phyloP scores from a whole-genome alignment of 2,329 filamentous ascomycete genomes.

The Balansia obtecta region DNA sequence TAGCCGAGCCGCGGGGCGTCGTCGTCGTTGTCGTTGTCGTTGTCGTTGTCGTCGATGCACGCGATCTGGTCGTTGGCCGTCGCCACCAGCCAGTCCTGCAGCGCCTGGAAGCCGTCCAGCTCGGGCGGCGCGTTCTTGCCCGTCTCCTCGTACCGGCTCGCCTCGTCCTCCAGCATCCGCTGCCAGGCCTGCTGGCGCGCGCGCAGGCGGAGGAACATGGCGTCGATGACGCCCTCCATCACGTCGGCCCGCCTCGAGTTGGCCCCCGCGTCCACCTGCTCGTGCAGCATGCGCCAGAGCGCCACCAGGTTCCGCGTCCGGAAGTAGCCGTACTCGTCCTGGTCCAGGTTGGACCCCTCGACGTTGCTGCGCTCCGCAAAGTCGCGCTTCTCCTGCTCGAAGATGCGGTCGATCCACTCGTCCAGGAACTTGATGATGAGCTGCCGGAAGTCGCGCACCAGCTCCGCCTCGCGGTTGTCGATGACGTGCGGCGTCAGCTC shows the following conservation, averaged over 20 bases:
- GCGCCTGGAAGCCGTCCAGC: conserved; percentile 57
- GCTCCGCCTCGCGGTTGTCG: conserved; percentile 77
- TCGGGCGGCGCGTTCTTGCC: conserved; percentile 39
- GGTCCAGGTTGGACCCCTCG: conserved; percentile 65
- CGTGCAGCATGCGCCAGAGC: conserved; percentile 94
- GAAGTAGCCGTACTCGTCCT: conserved; percentile 81
- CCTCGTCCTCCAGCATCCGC: conserved; percentile 77
- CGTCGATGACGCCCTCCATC: conserved; percentile 86
- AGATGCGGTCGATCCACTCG: conserved; percentile 95
- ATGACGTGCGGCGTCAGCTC: conserved; percentile 79
- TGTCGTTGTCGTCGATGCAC: conserved; percentile 86
- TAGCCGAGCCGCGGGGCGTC: conserved; percentile 66
- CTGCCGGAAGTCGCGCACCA: conserved; percentile 86
- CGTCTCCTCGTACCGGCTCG: conserved; percentile 57
- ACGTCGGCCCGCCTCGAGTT: conserved; percentile 82
- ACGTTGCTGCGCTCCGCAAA: conserved; percentile 68
- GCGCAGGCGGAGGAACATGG: conserved; percentile 84
- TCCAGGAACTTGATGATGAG: conserved; percentile 93
- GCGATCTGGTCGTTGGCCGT: conserved; percentile 98
- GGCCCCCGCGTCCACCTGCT: conserved; percentile 77
- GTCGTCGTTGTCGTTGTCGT: conserved; percentile 75
- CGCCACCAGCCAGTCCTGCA: conserved; percentile 93
- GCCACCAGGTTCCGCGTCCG: conserved; percentile 85
- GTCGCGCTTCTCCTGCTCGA: conserved; percentile 65
- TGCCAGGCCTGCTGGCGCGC: conserved; percentile 78